These are phyloP conservation scores for Exophiala alcalophila DNA, from an alignment of 2,329 filamentous ascomycete genomes.

Conservation along the genomic window DNA sequence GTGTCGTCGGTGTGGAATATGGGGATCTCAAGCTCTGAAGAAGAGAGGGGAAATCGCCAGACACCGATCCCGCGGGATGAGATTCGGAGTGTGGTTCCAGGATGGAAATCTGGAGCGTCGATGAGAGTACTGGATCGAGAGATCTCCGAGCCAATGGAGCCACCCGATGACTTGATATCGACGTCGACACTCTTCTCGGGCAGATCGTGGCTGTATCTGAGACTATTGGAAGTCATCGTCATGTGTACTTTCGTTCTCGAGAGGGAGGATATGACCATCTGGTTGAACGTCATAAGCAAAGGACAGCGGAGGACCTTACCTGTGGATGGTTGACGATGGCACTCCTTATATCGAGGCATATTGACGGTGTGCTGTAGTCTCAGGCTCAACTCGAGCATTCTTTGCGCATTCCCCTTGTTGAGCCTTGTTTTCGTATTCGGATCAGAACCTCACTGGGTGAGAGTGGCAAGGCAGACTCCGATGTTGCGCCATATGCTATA, in stretches of 20 bases:
- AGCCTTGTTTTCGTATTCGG: slow-evolving; percentile 9
- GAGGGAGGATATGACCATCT: too few species aligned
- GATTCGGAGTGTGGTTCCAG: slow-evolving; percentile 27
- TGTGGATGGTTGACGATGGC: too few species aligned
- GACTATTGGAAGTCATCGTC: slow-evolving; percentile 2
- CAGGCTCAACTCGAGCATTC: too few species aligned
- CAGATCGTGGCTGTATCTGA: slow-evolving; percentile 1
- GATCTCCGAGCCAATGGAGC: slow-evolving; percentile 4
- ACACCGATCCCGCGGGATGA: slow-evolving; percentile 33
- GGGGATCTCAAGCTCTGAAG: slow-evolving; percentile 38
- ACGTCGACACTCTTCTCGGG: slow-evolving; percentile 2
- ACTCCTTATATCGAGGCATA: too few species aligned
- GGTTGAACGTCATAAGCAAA: too few species aligned
- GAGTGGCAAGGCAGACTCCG: neutral
- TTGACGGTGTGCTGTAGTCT: too few species aligned
- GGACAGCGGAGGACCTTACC: too few species aligned
- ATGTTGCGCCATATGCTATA: too few species aligned
- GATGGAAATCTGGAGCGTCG: slow-evolving; percentile 5
- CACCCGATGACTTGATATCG: slow-evolving; percentile 3
- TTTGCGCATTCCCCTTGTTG: too few species aligned
- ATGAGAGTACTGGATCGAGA: slow-evolving; percentile 7
- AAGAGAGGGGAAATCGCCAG: slow-evolving; percentile 37
- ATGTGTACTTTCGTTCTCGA: too few species aligned
- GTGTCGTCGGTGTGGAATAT: slow-evolving; percentile 38
- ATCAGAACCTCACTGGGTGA: neutral